Conservation (phyloP, 768 basidiomycete genomes). For the Hygrocybe punicea region DNA sequence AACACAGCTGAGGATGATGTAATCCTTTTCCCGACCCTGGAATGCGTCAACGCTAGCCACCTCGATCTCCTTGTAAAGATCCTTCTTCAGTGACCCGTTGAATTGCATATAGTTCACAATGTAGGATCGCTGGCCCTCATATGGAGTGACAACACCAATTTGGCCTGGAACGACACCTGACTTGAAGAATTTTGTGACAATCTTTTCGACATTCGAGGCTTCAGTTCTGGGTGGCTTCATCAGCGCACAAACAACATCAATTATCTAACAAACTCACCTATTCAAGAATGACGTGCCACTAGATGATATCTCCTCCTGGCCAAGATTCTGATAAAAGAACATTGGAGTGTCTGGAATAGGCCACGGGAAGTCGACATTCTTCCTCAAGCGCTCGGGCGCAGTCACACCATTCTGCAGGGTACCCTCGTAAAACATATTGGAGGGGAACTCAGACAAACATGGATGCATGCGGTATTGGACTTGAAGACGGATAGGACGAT, state of each 20-base stretch:
- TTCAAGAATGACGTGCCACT: slow-evolving; percentile 99
- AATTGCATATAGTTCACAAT: slow-evolving; percentile 99
- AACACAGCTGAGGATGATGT: slow-evolving; percentile 97
- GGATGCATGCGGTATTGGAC: slow-evolving; percentile 99
- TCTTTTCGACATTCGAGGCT: slow-evolving; percentile 98
- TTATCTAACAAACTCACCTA: slow-evolving; percentile 42
- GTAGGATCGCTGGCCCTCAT: slow-evolving; percentile 97
- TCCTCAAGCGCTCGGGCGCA: slow-evolving; percentile 92
- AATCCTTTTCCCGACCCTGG: slow-evolving; percentile 99
- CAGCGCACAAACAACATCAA: slow-evolving; percentile 1
- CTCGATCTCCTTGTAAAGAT: slow-evolving; percentile 98
- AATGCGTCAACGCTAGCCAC: slow-evolving; percentile 99
- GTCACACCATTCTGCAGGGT: slow-evolving; percentile 99
- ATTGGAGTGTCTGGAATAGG: slow-evolving; percentile 95
- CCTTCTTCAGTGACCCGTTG: slow-evolving; percentile 98
- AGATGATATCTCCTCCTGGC: slow-evolving; percentile 97
- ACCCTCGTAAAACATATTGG: slow-evolving; percentile 99
- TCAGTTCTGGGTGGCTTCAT: slow-evolving; percentile 64
- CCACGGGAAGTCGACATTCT: slow-evolving; percentile 99
- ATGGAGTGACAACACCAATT: slow-evolving; percentile 98
- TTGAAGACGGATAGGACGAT: slow-evolving; percentile 95
- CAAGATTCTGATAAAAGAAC: slow-evolving; percentile 99
- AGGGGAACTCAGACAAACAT: slow-evolving; percentile 97
- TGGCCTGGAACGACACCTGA: slow-evolving; percentile 93
- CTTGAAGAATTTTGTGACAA: slow-evolving; percentile 99